Percentiles rank a stretch among this genome's conserved stretches.
These are phyloP conservation scores for Calonectria leucothoes DNA, from an alignment of 2,329 filamentous ascomycete species.

Conservation along the genomic window DNA sequence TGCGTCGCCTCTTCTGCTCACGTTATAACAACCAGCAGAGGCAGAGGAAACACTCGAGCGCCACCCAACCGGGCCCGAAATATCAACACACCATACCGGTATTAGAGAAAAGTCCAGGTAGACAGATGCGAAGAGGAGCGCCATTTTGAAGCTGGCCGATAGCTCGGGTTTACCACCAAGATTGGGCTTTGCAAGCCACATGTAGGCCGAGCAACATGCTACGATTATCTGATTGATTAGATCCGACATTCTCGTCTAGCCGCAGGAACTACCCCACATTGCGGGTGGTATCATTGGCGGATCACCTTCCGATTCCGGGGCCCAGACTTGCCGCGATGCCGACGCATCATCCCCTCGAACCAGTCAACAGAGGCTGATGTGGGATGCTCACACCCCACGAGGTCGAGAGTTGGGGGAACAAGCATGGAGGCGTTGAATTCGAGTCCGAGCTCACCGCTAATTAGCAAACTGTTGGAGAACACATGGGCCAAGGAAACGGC, in stretches of 20 bases:
- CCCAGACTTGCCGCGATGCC: background rate
- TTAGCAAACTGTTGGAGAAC: background rate
- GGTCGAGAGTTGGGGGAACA: background rate
- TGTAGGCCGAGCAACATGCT: background rate
- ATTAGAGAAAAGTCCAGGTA: background rate
- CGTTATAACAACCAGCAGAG: background rate
- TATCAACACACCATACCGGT: too few relatives aligned
- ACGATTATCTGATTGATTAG: conserved; percentile 6
- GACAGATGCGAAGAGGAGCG: background rate
- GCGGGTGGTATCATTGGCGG: background rate
- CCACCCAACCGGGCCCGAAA: background rate
- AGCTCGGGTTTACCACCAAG: background rate
- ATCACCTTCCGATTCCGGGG: background rate
- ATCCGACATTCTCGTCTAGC: background rate
- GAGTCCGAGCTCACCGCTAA: background rate
- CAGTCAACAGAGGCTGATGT: background rate
- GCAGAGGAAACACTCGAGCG: background rate
- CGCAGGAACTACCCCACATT: background rate
- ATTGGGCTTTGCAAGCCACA: background rate
- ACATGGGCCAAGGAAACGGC: background rate
- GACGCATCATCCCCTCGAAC: background rate
- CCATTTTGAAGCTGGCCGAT: background rate
- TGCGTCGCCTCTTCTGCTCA: background rate
- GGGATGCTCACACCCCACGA: background rate
- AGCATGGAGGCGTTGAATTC: background rate